Evolutionary conservation across 345 rosid species (phyloP), one percentile per base, ranked within the genome.

Genomic region (Psidium guajava): DNA sequence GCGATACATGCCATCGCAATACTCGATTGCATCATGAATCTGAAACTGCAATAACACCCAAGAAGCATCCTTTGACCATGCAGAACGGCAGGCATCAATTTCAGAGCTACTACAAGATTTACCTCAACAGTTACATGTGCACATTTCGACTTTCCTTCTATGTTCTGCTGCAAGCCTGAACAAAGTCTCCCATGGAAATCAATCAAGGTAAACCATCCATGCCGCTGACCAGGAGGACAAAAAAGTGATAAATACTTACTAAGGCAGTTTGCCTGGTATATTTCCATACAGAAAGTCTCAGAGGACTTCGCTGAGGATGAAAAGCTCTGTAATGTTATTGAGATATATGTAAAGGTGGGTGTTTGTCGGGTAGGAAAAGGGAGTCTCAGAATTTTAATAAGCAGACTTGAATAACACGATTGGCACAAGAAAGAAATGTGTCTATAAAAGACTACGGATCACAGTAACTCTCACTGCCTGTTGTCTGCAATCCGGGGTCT

Each of bases 401-500:
- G 80, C 25, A 69, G 80, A 69, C 47, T 69, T 18, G 47, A 69
- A 69, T 36, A 20, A 69, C 80, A 69, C 36, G 47, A 69, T 36
- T 4, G 80, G 80, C 47, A 36, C 25, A 69, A 69, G 80, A 69
- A 69, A 36, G 80, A 36, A 22, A 18, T 24, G 47, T 36, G 47
- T 69, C 20, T 69, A 69, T 69, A 9, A 20, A 32, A 47, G 80
- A 36, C 80, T 36, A 69, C 25, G 3, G 21, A 20, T 36, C 80
- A 69, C 25, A 6, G 47, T 36, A 8, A 20, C 47, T 8, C 80
- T 69, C 47, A 69, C 80, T 69, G 80, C 80, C 80, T 16, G 80
- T 69, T 18, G 40, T 69, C 47, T 36, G 80, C 47, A 69, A 69
- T 88, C 91, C 94, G 91, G 44, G 92, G 85, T 88, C 93, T 91